phyloP scores from a whole-genome alignment of 2,329 filamentous ascomycete genomes.

The Stachybotrys chartarum region DNA sequence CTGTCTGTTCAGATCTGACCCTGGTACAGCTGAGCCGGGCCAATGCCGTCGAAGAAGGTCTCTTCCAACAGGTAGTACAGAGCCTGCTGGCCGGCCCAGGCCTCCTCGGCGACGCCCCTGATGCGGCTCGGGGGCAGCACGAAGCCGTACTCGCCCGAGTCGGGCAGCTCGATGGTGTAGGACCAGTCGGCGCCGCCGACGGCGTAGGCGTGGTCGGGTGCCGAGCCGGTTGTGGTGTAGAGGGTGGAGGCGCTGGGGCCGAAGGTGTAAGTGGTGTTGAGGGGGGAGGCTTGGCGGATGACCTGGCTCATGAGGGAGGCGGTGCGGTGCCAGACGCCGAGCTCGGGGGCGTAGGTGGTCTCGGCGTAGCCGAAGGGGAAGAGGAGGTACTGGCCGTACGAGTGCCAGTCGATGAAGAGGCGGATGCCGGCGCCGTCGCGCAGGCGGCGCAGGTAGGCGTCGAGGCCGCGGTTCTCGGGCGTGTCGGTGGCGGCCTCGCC shows the following conservation, averaged over 20 bases:
- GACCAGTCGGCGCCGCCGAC: slow-evolving; percentile 23
- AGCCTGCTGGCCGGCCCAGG: slow-evolving; percentile 27
- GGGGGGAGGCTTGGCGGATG: slow-evolving; percentile 23
- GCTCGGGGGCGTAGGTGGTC: slow-evolving; percentile 27
- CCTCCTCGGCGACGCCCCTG: slow-evolving; percentile 24
- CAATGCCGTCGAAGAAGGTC: slow-evolving; percentile 25
- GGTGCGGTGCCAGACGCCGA: slow-evolving; percentile 30
- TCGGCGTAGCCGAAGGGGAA: slow-evolving; percentile 39
- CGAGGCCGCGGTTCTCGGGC: slow-evolving; percentile 39
- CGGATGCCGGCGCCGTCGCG: slow-evolving; percentile 28
- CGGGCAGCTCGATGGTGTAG: slow-evolving; percentile 30
- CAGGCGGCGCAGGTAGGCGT: slow-evolving; percentile 20
- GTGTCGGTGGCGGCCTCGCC: slow-evolving; percentile 31
- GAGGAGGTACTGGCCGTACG: slow-evolving; percentile 36
- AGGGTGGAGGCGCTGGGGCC: slow-evolving; percentile 29
- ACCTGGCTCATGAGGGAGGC: slow-evolving; percentile 17
- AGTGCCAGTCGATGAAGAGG: slow-evolving; percentile 42
- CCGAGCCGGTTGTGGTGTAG: slow-evolving; percentile 25
- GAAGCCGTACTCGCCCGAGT: slow-evolving; percentile 26
- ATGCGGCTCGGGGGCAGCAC: slow-evolving; percentile 29
- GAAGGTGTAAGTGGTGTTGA: slow-evolving; percentile 23
- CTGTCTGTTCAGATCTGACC: not conserved
- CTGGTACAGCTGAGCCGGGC: slow-evolving; percentile 6
- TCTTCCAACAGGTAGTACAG: slow-evolving; percentile 22
- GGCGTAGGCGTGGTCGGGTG: slow-evolving; percentile 19